phyloP scores from a whole-genome alignment of 2,329 filamentous ascomycete species.

The Dissoconium aciculare region DNA sequence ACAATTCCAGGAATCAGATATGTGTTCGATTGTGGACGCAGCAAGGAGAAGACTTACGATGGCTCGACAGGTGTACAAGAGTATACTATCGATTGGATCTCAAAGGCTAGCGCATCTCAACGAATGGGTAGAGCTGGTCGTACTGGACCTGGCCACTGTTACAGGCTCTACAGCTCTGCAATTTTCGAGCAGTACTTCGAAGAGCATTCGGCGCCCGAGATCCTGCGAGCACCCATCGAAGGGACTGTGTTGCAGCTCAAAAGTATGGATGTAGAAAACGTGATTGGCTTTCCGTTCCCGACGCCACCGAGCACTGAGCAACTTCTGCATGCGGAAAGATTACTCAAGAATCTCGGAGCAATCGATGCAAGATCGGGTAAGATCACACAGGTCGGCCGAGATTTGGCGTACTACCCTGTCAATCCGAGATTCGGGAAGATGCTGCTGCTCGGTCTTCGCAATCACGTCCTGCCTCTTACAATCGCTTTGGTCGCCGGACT shows the following conservation, averaged over 20 bases:
- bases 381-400: slow-evolving; percentile 63
- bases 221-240: slow-evolving; percentile 82
- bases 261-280: slow-evolving; percentile 77
- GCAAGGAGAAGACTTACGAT: slow-evolving; percentile 85
- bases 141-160: slow-evolving; percentile 92
- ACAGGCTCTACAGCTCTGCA: slow-evolving; percentile 83
- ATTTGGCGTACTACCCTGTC: slow-evolving; percentile 78
- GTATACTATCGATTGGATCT: slow-evolving; percentile 92
- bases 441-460: slow-evolving; percentile 69
- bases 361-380: slow-evolving; percentile 50
- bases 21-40: slow-evolving; percentile 85
- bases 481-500: slow-evolving; percentile 79
- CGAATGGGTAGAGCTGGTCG: slow-evolving; percentile 84
- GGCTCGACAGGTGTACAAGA: slow-evolving; percentile 81
- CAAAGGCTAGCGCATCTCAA: slow-evolving; percentile 88
- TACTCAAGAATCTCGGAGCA: slow-evolving; percentile 74
- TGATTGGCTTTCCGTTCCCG: slow-evolving; percentile 91
- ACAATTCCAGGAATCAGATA: slow-evolving; percentile 93
- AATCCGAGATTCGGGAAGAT: slow-evolving; percentile 86
- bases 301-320: slow-evolving; percentile 68
- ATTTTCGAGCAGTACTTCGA: slow-evolving; percentile 83
- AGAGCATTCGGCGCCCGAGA: slow-evolving; percentile 75
- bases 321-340: slow-evolving; percentile 68
- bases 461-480: slow-evolving; percentile 70
- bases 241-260: slow-evolving; percentile 82